Conservation (phyloP, 306 rosid genomes). For the Quillaja saponaria region DNA sequence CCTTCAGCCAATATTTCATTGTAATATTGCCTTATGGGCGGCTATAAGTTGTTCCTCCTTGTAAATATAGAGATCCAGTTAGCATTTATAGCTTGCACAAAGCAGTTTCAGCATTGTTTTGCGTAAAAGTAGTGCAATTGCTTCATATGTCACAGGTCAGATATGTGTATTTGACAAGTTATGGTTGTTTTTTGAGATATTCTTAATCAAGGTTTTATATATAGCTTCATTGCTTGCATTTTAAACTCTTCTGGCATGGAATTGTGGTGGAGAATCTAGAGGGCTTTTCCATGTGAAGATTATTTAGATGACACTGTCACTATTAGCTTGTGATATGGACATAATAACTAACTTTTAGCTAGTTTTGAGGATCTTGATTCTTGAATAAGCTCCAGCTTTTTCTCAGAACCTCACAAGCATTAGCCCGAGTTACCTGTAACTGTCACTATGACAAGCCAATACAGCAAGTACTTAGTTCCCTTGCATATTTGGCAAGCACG, state of each 20-base stretch:
- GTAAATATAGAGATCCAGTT: slow-evolving; percentile 8
- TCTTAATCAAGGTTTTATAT: background rate
- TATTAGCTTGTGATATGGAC: too few relatives aligned
- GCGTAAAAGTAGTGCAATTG: background rate
- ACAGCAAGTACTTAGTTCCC: too few relatives aligned
- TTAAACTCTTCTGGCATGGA: slow-evolving; percentile 3
- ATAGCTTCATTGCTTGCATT: background rate
- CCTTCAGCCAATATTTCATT: slow-evolving; percentile 11
- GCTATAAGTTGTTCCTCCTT: background rate
- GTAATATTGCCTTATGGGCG: background rate
- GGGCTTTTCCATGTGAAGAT: background rate
- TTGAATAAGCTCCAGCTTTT: too few relatives aligned
- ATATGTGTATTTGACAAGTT: background rate
- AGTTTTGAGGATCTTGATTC: too few relatives aligned
- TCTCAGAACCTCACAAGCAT: too few relatives aligned
- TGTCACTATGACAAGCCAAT: too few relatives aligned
- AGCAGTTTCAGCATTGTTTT: slow-evolving; percentile 1
- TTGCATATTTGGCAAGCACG: background rate
- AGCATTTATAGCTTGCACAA: background rate
- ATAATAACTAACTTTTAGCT: too few relatives aligned
- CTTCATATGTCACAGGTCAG: slow-evolving; percentile 2
- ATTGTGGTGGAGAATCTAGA: background rate
- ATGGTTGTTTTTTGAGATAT: background rate
- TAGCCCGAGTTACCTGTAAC: too few relatives aligned
- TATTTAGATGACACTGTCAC: too few relatives aligned